These are phyloP conservation scores for Leccinum uliginosum DNA, from an alignment of 768 basidiomycete species.

Conservation along the genomic window DNA sequence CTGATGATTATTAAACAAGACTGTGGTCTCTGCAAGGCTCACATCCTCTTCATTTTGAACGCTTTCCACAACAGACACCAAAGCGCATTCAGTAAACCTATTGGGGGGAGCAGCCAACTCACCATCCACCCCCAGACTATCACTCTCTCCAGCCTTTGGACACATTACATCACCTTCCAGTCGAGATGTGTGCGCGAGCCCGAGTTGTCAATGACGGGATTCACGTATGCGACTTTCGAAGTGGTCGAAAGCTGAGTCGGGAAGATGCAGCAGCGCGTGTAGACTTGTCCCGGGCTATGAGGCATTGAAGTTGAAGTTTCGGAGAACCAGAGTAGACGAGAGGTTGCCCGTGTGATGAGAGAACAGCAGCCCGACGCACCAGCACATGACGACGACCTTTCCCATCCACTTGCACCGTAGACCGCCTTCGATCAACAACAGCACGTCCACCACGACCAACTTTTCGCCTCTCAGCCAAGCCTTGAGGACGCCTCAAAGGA, in stretches of 20 bases:
- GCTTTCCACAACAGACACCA: conserved; percentile 36
- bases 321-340: conserved; percentile 50
- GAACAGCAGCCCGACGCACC: conserved; percentile 48
- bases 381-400: conserved; percentile 84
- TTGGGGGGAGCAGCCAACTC: conserved; percentile 58
- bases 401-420: conserved; percentile 83
- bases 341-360: not conserved
- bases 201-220: conserved; percentile 85
- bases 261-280: conserved; percentile 62
- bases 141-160: conserved; percentile 40
- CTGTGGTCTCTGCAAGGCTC: not conserved
- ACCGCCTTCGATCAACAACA: conserved; percentile 84
- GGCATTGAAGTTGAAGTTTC: conserved; percentile 77
- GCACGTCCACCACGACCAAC: conserved; percentile 84
- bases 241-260: conserved; percentile 78
- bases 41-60: conserved; percentile 15
- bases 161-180: conserved; percentile 37
- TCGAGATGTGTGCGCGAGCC: conserved; percentile 68
- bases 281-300: conserved; percentile 71
- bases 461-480: conserved; percentile 77
- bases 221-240: conserved; percentile 77
- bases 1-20: not conserved
- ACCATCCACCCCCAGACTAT: conserved; percentile 57
- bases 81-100: conserved; percentile 44
- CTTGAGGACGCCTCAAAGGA: conserved; percentile 62